phyloP scores from a whole-genome alignment of 2,329 filamentous ascomycete genomes.

The Chaetomium olivaceum region DNA sequence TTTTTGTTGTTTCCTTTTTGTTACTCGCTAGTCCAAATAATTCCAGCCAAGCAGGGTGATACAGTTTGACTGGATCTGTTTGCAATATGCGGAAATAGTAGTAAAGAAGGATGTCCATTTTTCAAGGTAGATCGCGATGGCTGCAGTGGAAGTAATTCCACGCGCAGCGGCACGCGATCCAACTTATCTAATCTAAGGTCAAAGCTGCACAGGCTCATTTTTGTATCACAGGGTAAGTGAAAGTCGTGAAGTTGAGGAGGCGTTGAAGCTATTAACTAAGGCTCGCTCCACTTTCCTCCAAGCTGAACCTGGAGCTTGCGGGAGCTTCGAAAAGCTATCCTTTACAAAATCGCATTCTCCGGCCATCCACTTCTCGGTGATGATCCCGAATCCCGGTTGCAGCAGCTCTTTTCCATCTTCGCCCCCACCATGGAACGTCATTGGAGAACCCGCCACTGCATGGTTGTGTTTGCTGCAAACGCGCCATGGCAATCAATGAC shows the following conservation, averaged over 20 bases:
- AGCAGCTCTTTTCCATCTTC: background rate
- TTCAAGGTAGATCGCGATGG: no score
- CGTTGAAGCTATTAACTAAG: background rate
- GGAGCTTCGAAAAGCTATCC: background rate
- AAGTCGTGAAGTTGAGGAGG: background rate
- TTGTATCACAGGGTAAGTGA: no score
- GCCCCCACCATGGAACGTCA: conserved; percentile 17
- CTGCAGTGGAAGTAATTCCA: no score
- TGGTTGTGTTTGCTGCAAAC: background rate
- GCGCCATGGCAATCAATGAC: background rate
- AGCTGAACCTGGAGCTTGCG: background rate
- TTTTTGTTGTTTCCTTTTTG: no score
- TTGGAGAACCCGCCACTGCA: conserved; percentile 1
- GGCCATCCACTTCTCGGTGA: background rate
- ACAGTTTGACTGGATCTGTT: no score
- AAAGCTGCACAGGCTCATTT: no score
- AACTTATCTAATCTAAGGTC: no score
- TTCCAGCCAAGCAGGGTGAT: no score
- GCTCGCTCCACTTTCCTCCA: background rate
- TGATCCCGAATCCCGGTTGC: background rate
- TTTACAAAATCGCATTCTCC: background rate
- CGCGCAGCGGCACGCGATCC: no score
- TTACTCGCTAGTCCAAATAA: no score
- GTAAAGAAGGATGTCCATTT: no score
- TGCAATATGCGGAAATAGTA: no score